Evolutionary conservation across 108 stramenopile genomes (phyloP).

Genomic region (Fragilariopsis cylindrus): DNA sequence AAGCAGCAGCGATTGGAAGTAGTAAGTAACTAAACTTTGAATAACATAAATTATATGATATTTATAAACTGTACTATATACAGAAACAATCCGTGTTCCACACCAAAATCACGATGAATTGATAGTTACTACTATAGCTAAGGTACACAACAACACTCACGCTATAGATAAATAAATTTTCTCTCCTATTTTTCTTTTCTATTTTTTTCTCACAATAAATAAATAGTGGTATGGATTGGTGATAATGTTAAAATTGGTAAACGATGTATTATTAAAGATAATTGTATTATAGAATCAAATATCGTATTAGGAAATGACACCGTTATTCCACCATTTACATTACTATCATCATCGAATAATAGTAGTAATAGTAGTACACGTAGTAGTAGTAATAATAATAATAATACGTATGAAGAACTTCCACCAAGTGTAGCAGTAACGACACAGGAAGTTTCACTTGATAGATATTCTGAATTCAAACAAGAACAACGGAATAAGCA

Average conservation of each 20-base stretch:
- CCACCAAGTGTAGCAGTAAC: conserved; percentile 36
- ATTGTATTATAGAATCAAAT: conserved; percentile 40
- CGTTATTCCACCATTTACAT: conserved; percentile 62
- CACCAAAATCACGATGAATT: too few relatives aligned
- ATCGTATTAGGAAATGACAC: conserved; percentile 41
- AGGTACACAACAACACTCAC: too few relatives aligned
- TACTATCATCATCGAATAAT: conserved; percentile 18
- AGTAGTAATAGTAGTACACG: too few relatives aligned
- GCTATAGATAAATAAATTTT: too few relatives aligned
- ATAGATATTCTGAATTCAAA: conserved; percentile 38
- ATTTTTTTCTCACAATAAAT: not conserved
- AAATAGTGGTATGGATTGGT: conserved; percentile 41
- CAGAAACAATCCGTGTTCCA: too few relatives aligned
- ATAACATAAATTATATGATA: too few relatives aligned
- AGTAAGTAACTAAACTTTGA: conserved; percentile 1
- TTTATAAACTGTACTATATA: too few relatives aligned
- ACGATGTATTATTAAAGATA: conserved; percentile 60
- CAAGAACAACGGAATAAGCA: conserved; percentile 19
- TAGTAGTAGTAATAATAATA: not conserved
- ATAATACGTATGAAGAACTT: conserved; percentile 30
- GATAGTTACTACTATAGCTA: too few relatives aligned
- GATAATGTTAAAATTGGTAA: conserved; percentile 44
- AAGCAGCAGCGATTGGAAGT: conserved; percentile 56
- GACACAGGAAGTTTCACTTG: conserved; percentile 40
- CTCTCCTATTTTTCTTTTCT: not conserved